Percentiles rank a stretch among this genome's conserved stretches.
phyloP scores from a whole-genome alignment of 768 basidiomycete genomes.

The Pleurotus tuoliensis region DNA sequence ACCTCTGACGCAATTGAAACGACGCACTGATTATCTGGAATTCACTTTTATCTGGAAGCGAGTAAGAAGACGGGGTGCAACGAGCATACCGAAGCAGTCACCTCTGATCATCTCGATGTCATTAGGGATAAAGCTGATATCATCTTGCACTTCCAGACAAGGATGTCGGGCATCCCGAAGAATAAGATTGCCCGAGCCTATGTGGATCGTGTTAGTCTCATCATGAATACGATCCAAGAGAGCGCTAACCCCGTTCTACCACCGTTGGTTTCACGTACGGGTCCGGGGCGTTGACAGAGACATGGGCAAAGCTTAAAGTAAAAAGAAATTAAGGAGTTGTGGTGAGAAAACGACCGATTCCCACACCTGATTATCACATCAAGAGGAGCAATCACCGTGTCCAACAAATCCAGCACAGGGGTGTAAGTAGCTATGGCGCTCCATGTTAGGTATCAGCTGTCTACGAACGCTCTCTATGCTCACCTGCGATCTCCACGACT shows the following conservation, averaged over 20 bases:
- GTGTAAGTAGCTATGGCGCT: slow-evolving; percentile 77
- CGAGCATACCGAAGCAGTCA: slow-evolving; percentile 16
- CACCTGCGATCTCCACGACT: slow-evolving; percentile 78
- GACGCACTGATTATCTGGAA: slow-evolving; percentile 89
- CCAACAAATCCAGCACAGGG: slow-evolving; percentile 80
- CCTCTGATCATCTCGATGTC: slow-evolving; percentile 94
- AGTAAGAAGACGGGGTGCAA: not conserved
- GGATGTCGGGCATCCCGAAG: slow-evolving; percentile 91
- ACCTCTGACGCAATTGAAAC: not conserved
- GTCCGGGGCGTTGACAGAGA: slow-evolving; percentile 81
- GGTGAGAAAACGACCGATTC: not conserved
- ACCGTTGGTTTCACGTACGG: slow-evolving; percentile 87
- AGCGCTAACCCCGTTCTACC: slow-evolving; percentile 60
- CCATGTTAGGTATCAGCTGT: slow-evolving; percentile 35
- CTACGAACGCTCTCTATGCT: not conserved
- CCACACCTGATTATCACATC: slow-evolving; percentile 88
- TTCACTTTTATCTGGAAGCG: slow-evolving; percentile 66
- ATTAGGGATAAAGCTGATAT: slow-evolving; percentile 92
- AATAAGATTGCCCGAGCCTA: slow-evolving; percentile 77
- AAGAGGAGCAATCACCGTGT: slow-evolving; percentile 80
- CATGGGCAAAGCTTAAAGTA: slow-evolving; percentile 76
- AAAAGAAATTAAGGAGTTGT: not conserved
- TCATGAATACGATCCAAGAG: not conserved
- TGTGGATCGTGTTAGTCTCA: not conserved
- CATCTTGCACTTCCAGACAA: slow-evolving; percentile 95